Conservation (phyloP, 1,284 basidiomycete genomes). For the Moniliophthora roreri region DNA sequence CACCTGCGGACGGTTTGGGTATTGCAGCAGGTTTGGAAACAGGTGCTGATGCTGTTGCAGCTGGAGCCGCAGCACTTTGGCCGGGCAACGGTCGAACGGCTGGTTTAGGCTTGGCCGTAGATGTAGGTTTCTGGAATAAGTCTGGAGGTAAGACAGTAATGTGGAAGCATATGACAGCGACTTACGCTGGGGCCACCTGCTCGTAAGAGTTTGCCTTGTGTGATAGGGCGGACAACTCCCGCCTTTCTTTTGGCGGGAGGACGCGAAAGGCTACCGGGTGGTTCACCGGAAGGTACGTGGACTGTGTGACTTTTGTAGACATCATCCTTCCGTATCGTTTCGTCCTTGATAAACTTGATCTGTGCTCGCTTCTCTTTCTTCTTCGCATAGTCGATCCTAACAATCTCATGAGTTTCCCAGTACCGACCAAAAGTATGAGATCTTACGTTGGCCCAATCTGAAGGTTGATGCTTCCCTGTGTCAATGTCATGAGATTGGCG, state of each 20-base stretch:
- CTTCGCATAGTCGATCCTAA: conserved; percentile 88
- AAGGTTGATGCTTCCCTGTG: conserved; percentile 77
- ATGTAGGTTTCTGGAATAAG: conserved; percentile 40
- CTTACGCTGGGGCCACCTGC: conserved; percentile 71
- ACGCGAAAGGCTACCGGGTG: conserved; percentile 76
- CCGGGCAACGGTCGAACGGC: conserved; percentile 59
- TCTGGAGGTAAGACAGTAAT: background rate
- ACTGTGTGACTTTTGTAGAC: conserved; percentile 94
- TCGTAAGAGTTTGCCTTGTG: conserved; percentile 78
- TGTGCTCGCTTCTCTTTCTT: conserved; percentile 95
- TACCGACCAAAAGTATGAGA: background rate
- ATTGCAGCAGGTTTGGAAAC: conserved; percentile 50
- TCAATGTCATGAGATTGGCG: conserved; percentile 80
- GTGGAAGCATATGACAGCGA: conserved; percentile 28
- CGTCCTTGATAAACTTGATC: conserved; percentile 91
- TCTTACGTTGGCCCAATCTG: conserved; percentile 78
- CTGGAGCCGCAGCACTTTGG: conserved; percentile 32
- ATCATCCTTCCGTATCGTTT: conserved; percentile 80
- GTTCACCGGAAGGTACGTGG: conserved; percentile 86
- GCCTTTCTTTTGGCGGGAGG: conserved; percentile 89
- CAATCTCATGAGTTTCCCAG: conserved; percentile 5
- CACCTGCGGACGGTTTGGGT: conserved; percentile 16
- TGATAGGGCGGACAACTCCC: conserved; percentile 80
- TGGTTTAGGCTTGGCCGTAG: conserved; percentile 54
- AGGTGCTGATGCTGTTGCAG: conserved; percentile 28